A percentile compares a stretch with the other conserved stretches of the same genome.
phyloP scores from a whole-genome alignment of 441 rosid species.

The Breynia disticha region DNA sequence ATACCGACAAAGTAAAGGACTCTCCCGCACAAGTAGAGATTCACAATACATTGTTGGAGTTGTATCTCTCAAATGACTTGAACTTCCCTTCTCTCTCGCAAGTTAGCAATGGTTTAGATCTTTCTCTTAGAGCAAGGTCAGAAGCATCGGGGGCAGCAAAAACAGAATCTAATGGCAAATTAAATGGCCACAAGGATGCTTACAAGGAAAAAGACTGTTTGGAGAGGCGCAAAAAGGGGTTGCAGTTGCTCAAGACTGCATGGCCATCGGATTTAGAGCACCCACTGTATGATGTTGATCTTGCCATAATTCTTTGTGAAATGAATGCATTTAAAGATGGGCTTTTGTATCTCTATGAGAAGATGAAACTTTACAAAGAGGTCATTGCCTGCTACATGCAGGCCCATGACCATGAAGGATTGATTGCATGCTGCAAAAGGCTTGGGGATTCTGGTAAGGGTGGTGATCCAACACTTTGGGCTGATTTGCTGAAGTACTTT shows the following conservation, averaged over 20 bases:
- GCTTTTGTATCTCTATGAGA: conserved; percentile 79
- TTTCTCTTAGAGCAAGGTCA: conserved; percentile 31
- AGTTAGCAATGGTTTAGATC: conserved; percentile 41
- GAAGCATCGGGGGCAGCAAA: conserved; percentile 24
- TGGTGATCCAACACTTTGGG: conserved; percentile 97
- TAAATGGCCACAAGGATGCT: conserved; percentile 25
- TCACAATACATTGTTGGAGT: conserved; percentile 81
- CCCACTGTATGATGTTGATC: conserved; percentile 93
- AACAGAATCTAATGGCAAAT: conserved; percentile 35
- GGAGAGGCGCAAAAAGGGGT: conserved; percentile 71
- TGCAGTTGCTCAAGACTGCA: conserved; percentile 66
- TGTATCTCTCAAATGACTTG: conserved; percentile 85
- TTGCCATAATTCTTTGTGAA: conserved; percentile 90
- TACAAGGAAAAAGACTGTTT: conserved; percentile 29
- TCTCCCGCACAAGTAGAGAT: conserved; percentile 95
- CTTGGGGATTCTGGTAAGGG: conserved; percentile 86
- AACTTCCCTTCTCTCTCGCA: conserved; percentile 73
- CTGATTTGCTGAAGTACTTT: conserved; percentile 89
- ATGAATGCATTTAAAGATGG: conserved; percentile 86
- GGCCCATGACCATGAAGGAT: conserved; percentile 84
- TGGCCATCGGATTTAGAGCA: conserved; percentile 92
- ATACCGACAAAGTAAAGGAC: conserved; percentile 71
- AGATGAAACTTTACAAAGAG: conserved; percentile 93
- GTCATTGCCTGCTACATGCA: conserved; percentile 97
- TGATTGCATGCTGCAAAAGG: conserved; percentile 92